These are phyloP conservation scores for Leishmania gerbilli DNA, from an alignment of 208 protist genomes.

Conservation along the genomic window DNA sequence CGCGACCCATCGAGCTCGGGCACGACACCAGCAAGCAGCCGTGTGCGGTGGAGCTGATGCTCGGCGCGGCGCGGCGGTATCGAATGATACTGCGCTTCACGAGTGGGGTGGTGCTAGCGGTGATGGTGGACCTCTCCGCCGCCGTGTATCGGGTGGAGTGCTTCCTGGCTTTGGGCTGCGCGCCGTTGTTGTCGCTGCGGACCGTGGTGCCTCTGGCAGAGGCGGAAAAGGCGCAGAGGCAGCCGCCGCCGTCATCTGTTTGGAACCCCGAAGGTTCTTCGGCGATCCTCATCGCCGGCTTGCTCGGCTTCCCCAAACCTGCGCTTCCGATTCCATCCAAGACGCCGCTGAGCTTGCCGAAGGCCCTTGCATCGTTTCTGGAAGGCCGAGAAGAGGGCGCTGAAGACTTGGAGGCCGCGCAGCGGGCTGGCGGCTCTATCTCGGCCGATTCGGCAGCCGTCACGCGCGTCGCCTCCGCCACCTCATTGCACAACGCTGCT, in stretches of 20 bases:
- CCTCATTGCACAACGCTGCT: neutral
- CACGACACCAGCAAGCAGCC: constrained; percentile 45
- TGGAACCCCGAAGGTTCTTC: constrained; percentile 9
- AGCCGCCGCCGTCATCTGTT: neutral
- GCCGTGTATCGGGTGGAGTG: constrained; percentile 55
- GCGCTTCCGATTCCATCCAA: constrained; percentile 3
- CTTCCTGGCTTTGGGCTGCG: constrained; percentile 66
- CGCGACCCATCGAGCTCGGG: constrained; percentile 63
- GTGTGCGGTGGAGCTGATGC: constrained; percentile 43
- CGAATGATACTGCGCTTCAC: constrained; percentile 68
- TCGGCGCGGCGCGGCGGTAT: constrained; percentile 51
- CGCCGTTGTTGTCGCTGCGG: constrained; percentile 43
- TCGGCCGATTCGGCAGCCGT: neutral
- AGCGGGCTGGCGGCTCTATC: neutral
- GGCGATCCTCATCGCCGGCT: constrained; percentile 43
- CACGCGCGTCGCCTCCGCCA: constrained; percentile 9
- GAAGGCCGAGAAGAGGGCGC: constrained; percentile 10
- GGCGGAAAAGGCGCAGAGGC: constrained; percentile 5
- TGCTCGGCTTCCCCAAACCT: constrained; percentile 29
- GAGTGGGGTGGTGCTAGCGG: constrained; percentile 56
- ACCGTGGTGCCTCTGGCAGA: constrained; percentile 27
- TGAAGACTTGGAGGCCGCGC: neutral
- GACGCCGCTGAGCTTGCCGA: constrained; percentile 4
- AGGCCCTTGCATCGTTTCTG: constrained; percentile 8
- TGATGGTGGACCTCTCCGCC: constrained; percentile 67